Base-by-base conservation (phyloP, 2,329 filamentous ascomycete species). In the Ceratocystiopsis minuta region DNA sequence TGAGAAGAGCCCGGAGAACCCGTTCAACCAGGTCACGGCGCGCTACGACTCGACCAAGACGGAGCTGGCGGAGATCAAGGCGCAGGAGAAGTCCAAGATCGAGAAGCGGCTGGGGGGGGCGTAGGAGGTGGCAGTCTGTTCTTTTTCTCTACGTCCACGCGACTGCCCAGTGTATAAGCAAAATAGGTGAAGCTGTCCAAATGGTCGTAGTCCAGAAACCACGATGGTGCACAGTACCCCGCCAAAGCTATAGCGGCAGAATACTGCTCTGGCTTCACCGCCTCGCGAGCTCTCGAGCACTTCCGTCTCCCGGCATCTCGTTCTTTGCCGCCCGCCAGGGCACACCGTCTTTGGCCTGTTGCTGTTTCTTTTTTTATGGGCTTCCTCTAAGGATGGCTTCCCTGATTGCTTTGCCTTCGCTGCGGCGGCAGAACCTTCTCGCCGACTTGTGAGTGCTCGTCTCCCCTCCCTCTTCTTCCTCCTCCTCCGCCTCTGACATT, bases 1-100 rank as follows among this genome's bases (percentile, higher is more conserved):
- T 59, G 81, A 93, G 60, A 92, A 85, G 67, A 82, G 81, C 54
- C 79, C 83, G 2, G 88, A 96, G 53, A 98, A 98, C 59, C 90
- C 90, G 14, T 90, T 93, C 64, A 94, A 94, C 63, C 84, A 93
- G 63, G 77, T 79, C 15, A 74, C 66, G 40, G 82, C 76, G 2
- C 60, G 67, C 3, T 92, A 85, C 61, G 83, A 98, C 60, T 74
- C 83, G 42, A 72, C 70, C 17, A 80, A 74, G 60, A 83, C 85
- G 4, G 88, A 98, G 53, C 53, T 94, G 37, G 67, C 67, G 39
- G 67, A 72, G 39, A 62, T 87, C 45, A 72, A 66, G 55, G 64
- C 75, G 36, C 59, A 68, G 43, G 83, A 93, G 64, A 78, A 68
- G 62, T 56, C 60, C 50, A 86, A 80, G 69, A 77, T 83, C 48